Evolutionary conservation across 441 rosid species (phyloP).

Genomic region (Syzygium syzygioides): DNA sequence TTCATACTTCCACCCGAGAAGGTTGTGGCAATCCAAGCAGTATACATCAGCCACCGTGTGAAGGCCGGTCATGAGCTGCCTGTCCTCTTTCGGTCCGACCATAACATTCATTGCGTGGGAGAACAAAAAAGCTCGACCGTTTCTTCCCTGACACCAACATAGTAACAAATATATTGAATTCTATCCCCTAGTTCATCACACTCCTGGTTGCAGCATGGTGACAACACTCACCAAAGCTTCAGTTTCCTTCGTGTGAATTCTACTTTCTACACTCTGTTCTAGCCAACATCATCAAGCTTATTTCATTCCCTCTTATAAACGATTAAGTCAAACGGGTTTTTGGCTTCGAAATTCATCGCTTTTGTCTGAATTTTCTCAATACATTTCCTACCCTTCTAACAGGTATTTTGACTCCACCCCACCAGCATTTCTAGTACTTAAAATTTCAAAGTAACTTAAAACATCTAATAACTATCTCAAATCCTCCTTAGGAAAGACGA

Average conservation of each 20-base stretch:
- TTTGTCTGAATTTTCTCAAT: not conserved
- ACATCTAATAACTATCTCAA: not conserved
- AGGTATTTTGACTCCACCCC: not conserved
- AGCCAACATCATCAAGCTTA: not conserved
- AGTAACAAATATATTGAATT: not conserved
- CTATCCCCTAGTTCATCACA: not conserved
- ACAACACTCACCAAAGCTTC: not conserved
- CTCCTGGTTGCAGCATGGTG: not conserved
- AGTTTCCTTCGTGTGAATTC: not conserved
- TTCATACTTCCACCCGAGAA: conserved; percentile 71
- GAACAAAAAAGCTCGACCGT: conserved; percentile 62
- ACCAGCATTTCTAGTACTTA: not conserved
- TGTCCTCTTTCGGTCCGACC: conserved; percentile 53
- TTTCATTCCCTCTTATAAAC: not conserved
- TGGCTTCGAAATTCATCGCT: not conserved
- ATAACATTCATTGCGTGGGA: conserved; percentile 53
- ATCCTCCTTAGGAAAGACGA: not conserved
- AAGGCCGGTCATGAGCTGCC: conserved; percentile 61
- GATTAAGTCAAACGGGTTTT: not conserved
- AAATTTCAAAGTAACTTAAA: not conserved
- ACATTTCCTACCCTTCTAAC: not conserved
- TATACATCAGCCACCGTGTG: conserved; percentile 60
- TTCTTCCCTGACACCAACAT: conserved; percentile 43
- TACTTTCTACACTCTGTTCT: not conserved
- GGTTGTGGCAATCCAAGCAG: conserved; percentile 50